Conservation (phyloP, 1,284 basidiomycete species). For the Chalciporus sp. region DNA sequence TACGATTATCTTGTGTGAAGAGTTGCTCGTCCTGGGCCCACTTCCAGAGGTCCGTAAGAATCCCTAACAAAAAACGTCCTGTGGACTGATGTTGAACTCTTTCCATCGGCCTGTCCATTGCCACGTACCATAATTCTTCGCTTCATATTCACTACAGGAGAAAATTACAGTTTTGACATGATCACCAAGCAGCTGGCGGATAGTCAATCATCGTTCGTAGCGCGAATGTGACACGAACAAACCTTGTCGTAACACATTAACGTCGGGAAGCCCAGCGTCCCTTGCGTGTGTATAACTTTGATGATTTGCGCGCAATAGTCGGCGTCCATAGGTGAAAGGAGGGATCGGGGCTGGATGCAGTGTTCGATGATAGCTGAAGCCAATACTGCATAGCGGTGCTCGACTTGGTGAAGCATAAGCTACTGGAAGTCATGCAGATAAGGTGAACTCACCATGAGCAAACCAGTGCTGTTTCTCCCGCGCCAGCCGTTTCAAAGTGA, state of each 20-base stretch:
- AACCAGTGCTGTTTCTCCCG: conserved; percentile 93
- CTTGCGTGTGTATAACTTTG: conserved; percentile 82
- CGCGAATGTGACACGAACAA: conserved; percentile 36
- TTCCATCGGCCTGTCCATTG: conserved; percentile 1
- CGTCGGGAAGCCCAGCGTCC: conserved; percentile 87
- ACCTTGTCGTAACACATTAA: conserved; percentile 87
- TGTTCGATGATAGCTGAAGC: conserved; percentile 79
- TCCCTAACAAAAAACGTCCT: conserved; percentile 85
- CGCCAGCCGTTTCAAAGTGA: conserved; percentile 75
- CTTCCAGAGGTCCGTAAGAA: conserved; percentile 72
- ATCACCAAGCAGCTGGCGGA: conserved; percentile 72
- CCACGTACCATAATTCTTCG: conserved; percentile 84
- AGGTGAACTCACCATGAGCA: conserved; percentile 54
- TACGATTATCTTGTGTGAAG: conserved; percentile 68
- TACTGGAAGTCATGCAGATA: neutral
- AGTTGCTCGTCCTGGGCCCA: conserved; percentile 77
- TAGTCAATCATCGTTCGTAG: conserved; percentile 10
- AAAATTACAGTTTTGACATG: conserved; percentile 86
- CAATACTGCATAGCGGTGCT: conserved; percentile 52
- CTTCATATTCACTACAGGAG: conserved; percentile 94
- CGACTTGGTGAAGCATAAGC: conserved; percentile 34
- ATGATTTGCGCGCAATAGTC: conserved; percentile 93
- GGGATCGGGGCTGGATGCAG: conserved; percentile 90
- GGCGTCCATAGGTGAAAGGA: conserved; percentile 95
- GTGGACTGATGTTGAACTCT: neutral